phyloP scores from a whole-genome alignment of 2,329 filamentous ascomycete species.

The Colletotrichum euphorbiae region DNA sequence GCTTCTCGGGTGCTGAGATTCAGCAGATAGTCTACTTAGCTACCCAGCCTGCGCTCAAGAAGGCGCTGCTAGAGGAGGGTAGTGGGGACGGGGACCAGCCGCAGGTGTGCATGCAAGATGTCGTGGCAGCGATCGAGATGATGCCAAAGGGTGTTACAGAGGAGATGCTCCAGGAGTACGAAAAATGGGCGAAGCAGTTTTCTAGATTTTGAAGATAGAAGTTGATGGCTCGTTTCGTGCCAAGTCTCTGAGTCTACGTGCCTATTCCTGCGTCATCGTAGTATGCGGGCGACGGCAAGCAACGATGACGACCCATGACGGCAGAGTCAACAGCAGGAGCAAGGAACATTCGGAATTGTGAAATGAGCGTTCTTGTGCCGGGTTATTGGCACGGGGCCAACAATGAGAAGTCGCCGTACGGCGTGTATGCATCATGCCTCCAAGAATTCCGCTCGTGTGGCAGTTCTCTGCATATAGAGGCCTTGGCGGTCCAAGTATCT shows the following conservation, averaged over 20 bases:
- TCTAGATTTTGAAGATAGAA: slow-evolving; percentile 36
- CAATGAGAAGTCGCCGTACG: slow-evolving; percentile 12
- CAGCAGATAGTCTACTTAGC: slow-evolving; percentile 62
- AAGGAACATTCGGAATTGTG: too few relatives aligned
- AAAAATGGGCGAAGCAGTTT: slow-evolving; percentile 61
- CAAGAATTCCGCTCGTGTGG: not conserved
- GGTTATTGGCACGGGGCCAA: not conserved
- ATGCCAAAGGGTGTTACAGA: slow-evolving; percentile 70
- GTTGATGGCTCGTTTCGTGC: not conserved
- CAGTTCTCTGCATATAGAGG: not conserved
- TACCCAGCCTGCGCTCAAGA: slow-evolving; percentile 55
- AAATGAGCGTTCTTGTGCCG: not conserved
- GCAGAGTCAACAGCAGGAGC: too few relatives aligned
- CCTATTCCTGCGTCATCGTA: not conserved
- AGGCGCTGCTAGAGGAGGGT: slow-evolving; percentile 43
- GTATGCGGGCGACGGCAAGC: too few relatives aligned
- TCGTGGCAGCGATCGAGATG: slow-evolving; percentile 55
- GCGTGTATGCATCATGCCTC: slow-evolving; percentile 6
- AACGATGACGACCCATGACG: too few relatives aligned
- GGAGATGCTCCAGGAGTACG: slow-evolving; percentile 68
- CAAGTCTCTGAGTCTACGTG: not conserved
- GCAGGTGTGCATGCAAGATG: slow-evolving; percentile 55
- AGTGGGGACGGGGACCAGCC: slow-evolving; percentile 4
- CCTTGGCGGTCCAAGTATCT: not conserved
- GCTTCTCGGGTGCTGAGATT: slow-evolving; percentile 89